These are phyloP conservation scores for Stephania japonica DNA, from an alignment of 164 flowering plant genomes.

Conservation along the genomic window DNA sequence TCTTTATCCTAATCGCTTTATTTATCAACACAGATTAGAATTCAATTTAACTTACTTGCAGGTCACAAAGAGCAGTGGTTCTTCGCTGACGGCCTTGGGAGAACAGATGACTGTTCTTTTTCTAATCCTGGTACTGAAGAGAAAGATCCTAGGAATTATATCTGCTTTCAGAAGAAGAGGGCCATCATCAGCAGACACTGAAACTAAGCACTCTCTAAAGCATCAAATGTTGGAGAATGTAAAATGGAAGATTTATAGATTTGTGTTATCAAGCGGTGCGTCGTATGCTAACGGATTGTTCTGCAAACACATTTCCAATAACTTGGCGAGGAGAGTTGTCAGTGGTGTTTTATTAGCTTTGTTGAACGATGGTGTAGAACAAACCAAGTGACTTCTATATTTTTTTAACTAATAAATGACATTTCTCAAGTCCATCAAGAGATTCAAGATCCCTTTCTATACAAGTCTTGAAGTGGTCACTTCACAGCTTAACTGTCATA, in stretches of 20 bases:
- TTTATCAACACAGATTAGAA: too few species aligned
- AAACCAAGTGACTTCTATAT: constrained; percentile 8
- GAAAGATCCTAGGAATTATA: constrained; percentile 38
- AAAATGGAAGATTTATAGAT: constrained; percentile 52
- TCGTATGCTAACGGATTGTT: constrained; percentile 87
- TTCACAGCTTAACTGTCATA: too few species aligned
- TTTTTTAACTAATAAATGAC: neutral
- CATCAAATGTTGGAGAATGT: constrained; percentile 17
- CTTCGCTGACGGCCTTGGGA: constrained; percentile 64
- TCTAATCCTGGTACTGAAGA: constrained; percentile 60
- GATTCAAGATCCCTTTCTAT: too few species aligned
- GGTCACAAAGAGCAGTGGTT: constrained; percentile 79
- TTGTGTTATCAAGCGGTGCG: constrained; percentile 60
- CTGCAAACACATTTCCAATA: constrained; percentile 68
- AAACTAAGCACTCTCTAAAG: constrained; percentile 16
- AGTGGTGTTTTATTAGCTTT: constrained; percentile 85
- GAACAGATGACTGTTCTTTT: constrained; percentile 81
- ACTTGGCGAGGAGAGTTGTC: constrained; percentile 72
- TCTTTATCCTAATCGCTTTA: too few species aligned
- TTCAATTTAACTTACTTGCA: constrained; percentile 15
- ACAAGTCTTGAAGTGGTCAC: too few species aligned
- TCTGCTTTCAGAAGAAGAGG: constrained; percentile 22
- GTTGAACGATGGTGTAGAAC: constrained; percentile 46
- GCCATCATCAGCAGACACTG: constrained; percentile 6
- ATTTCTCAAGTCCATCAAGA: too few species aligned